Evolutionary conservation across 352 stramenopile genomes (phyloP).

Genomic region (Elongisporangium prolatum): DNA sequence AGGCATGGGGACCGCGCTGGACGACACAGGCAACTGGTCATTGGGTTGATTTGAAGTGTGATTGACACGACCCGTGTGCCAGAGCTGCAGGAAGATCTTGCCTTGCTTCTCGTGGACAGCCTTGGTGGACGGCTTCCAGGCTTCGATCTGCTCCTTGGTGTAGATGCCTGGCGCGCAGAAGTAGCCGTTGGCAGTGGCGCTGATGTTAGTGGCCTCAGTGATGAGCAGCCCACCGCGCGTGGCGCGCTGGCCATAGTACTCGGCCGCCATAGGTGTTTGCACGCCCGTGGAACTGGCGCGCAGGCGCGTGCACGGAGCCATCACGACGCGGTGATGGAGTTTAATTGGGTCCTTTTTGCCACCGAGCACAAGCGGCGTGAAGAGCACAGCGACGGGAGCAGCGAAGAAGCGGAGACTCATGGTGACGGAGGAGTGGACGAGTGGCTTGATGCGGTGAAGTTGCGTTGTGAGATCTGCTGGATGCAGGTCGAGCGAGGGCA

Average conservation of each 20-base stretch:
- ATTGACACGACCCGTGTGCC: conserved; percentile 71
- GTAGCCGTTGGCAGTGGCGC: conserved; percentile 24
- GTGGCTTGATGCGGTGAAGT: too few relatives aligned
- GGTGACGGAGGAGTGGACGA: too few relatives aligned
- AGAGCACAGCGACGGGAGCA: conserved; percentile 35
- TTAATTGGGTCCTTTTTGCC: conserved; percentile 24
- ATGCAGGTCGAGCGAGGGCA: too few relatives aligned
- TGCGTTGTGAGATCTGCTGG: too few relatives aligned
- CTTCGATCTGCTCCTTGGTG: conserved; percentile 30
- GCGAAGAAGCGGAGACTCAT: too few relatives aligned
- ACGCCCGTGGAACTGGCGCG: conserved; percentile 22
- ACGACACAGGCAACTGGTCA: conserved; percentile 41
- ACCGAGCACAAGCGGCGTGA: conserved; percentile 39
- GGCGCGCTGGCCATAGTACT: conserved; percentile 53
- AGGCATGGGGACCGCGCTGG: conserved; percentile 16
- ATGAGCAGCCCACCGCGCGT: conserved; percentile 49
- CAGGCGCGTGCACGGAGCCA: conserved; percentile 52
- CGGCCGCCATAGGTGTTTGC: conserved; percentile 21
- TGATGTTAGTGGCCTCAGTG: conserved; percentile 54
- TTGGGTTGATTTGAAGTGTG: conserved; percentile 58
- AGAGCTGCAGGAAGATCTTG: conserved; percentile 75
- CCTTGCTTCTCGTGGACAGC: conserved; percentile 66
- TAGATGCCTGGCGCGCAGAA: conserved; percentile 41
- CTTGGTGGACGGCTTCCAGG: conserved; percentile 42
- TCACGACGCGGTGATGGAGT: conserved; percentile 35